Conservation (phyloP, 805 yeast genomes). For the Yamadazyma phyllophila region DNA sequence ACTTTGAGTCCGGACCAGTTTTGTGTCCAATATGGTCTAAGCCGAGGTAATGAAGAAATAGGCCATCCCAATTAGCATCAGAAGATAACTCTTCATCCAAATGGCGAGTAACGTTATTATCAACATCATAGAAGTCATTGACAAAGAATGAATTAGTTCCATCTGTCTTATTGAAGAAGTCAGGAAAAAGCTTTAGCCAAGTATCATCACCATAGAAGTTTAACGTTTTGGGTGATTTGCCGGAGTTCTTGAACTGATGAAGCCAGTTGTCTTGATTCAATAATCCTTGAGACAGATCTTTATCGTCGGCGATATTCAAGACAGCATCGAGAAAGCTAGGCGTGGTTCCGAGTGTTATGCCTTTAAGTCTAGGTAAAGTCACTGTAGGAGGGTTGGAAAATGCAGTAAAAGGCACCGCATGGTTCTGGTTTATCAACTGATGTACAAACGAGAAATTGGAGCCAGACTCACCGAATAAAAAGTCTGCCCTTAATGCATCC, state of each 20-base stretch:
- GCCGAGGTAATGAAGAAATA: slow-evolving; percentile 88
- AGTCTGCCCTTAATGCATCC: slow-evolving; percentile 91
- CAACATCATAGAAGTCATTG: slow-evolving; percentile 92
- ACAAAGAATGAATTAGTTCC: slow-evolving; percentile 95
- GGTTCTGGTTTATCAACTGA: slow-evolving; percentile 56
- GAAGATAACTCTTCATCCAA: slow-evolving; percentile 55
- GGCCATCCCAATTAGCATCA: slow-evolving; percentile 67
- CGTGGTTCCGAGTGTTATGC: slow-evolving; percentile 90
- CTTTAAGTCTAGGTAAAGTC: slow-evolving; percentile 89
- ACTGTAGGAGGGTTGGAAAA: slow-evolving; percentile 95
- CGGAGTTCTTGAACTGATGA: slow-evolving; percentile 51
- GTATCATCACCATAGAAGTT: slow-evolving; percentile 98
- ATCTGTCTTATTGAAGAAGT: slow-evolving; percentile 60
- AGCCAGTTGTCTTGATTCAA: slow-evolving; percentile 86
- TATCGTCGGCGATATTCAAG: slow-evolving; percentile 88
- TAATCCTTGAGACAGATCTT: slow-evolving; percentile 64
- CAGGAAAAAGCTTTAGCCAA: slow-evolving; percentile 79
- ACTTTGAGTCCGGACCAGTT: slow-evolving; percentile 81
- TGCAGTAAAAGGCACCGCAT: slow-evolving; percentile 87
- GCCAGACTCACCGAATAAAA: slow-evolving; percentile 55
- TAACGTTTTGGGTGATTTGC: slow-evolving; percentile 35
- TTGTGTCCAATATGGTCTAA: slow-evolving; percentile 97
- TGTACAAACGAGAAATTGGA: slow-evolving; percentile 74
- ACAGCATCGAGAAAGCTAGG: slow-evolving; percentile 95
- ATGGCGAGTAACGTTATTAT: slow-evolving; percentile 88